Evolutionary conservation across 1,284 basidiomycete genomes (phyloP).

Genomic region (Cryptococcus maquisensis): DNA sequence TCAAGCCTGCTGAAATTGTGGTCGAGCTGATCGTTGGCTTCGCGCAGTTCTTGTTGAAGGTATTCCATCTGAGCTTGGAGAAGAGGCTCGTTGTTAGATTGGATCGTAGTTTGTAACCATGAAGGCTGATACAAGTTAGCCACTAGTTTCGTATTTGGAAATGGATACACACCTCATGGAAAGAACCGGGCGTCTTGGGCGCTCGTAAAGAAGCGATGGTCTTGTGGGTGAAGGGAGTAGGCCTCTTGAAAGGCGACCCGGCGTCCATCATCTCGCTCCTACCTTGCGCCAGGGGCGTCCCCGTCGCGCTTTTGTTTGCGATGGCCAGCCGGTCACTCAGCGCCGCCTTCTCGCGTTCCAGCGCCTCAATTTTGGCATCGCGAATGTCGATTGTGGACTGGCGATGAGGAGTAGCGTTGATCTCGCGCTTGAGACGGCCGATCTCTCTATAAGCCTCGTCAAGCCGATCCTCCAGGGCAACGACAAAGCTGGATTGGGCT

Average conservation of each 20-base stretch:
- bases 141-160: background rate
- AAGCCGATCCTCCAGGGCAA: conserved; percentile 65
- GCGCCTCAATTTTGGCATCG: conserved; percentile 36
- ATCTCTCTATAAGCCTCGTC: conserved; percentile 77
- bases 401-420: conserved; percentile 48
- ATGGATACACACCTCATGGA: conserved; percentile 35
- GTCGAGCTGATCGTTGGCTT: conserved; percentile 50
- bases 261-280: conserved; percentile 13
- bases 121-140: conserved; percentile 27
- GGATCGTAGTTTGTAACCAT: conserved; percentile 43
- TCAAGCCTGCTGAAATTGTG: conserved; percentile 50
- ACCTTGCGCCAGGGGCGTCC: background rate
- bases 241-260: conserved; percentile 25
- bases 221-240: conserved; percentile 36
- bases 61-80: conserved; percentile 48
- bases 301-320: background rate
- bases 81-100: conserved; percentile 41
- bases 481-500: conserved; percentile 44
- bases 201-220: conserved; percentile 36
- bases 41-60: conserved; percentile 47
- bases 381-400: conserved; percentile 32
- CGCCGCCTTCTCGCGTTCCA: conserved; percentile 40
- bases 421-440: conserved; percentile 62
- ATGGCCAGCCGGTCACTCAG: conserved; percentile 27
- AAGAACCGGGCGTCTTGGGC: conserved; percentile 42